Conservation (phyloP, 805 yeast species). For the Pichia pseudocactophila region DNA sequence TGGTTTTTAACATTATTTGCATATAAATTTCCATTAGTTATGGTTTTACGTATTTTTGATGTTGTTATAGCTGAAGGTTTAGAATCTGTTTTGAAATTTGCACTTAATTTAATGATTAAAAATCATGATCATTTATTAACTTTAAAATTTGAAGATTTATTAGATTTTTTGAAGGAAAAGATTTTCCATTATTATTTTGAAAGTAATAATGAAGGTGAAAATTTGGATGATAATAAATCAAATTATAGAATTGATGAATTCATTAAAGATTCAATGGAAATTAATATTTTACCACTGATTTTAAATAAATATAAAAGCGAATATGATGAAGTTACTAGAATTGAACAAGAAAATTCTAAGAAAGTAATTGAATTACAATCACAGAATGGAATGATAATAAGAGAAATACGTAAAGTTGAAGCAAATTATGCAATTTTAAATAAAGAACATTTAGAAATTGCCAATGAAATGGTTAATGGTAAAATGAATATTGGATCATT, state of each 20-base stretch:
- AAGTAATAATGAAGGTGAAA: constrained; percentile 3
- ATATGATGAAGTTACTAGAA: constrained; percentile 59
- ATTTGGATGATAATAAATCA: constrained; percentile 16
- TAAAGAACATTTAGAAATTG: constrained; percentile 76
- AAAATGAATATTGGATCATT: constrained; percentile 69
- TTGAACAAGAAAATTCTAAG: constrained; percentile 55
- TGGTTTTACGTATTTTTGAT: constrained; percentile 83
- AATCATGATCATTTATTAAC: constrained; percentile 51
- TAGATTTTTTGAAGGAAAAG: constrained; percentile 70
- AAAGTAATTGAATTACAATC: constrained; percentile 52
- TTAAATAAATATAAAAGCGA: constrained; percentile 66
- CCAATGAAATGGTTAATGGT: constrained; percentile 78
- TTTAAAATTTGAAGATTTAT: constrained; percentile 65
- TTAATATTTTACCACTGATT: constrained; percentile 64
- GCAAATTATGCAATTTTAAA: constrained; percentile 59
- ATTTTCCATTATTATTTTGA: constrained; percentile 59
- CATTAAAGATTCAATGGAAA: constrained; percentile 68
- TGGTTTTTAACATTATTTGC: constrained; percentile 96
- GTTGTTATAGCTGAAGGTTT: constrained; percentile 84
- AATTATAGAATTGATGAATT: constrained; percentile 61
- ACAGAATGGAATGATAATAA: constrained; percentile 62
- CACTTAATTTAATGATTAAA: constrained; percentile 66
- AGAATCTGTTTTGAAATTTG: constrained; percentile 78
- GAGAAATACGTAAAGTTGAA: constrained; percentile 67
- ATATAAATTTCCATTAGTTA: constrained; percentile 84